Conservation (phyloP, 2,329 filamentous ascomycete genomes). For the Endothia cerciana region DNA sequence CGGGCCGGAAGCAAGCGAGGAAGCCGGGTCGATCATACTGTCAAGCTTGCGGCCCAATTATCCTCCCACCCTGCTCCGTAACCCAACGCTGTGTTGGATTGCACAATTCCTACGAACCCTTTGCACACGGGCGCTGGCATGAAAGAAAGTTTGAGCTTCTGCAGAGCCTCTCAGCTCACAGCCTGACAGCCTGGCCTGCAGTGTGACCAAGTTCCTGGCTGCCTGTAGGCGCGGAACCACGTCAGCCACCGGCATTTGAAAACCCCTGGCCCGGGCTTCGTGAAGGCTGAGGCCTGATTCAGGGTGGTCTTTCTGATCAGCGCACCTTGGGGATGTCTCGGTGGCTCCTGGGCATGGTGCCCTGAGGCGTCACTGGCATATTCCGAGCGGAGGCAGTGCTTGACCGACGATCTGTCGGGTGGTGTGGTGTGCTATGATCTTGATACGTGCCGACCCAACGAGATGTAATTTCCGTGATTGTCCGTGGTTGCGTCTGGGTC, state of each 20-base stretch:
- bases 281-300: slow-evolving; percentile 1
- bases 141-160: neutral
- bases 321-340: neutral
- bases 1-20: slow-evolving; percentile 28
- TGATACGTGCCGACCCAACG: slow-evolving; percentile 1
- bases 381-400: slow-evolving; percentile 1
- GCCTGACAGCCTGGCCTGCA: slow-evolving; percentile 2
- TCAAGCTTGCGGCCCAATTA: slow-evolving; percentile 5
- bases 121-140: neutral
- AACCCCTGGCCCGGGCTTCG: neutral
- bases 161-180: slow-evolving; percentile 4
- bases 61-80: neutral
- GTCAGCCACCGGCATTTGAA: slow-evolving; percentile 8
- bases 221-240: neutral
- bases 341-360: neutral
- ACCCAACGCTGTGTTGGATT: neutral
- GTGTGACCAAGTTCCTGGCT: slow-evolving; percentile 4
- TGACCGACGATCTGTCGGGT: slow-evolving; percentile 9
- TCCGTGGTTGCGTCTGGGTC: neutral
- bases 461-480: slow-evolving; percentile 6
- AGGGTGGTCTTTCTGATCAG: neutral
- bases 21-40: slow-evolving; percentile 27
- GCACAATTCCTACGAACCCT: too few species aligned
- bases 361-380: neutral
- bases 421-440: neutral